Percentiles rank a stretch among this genome's conserved stretches.
These are phyloP conservation scores for Wickerhamiella parazyma DNA, from an alignment of 805 yeast genomes.

Conservation along the genomic window DNA sequence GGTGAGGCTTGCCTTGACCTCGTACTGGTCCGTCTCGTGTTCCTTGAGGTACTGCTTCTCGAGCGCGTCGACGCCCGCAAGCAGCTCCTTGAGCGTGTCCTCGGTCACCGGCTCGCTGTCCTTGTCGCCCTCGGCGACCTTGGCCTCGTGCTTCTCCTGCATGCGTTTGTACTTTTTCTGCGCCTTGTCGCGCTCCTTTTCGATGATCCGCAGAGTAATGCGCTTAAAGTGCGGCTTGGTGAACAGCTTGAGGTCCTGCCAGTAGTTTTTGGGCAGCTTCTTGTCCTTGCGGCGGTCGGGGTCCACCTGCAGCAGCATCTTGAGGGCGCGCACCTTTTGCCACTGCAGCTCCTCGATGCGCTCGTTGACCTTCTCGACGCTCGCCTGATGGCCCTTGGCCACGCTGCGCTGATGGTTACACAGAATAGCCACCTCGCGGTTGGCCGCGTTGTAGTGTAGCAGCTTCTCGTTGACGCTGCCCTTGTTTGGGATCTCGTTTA, in stretches of 20 bases:
- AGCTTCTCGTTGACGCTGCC: slow-evolving; percentile 83
- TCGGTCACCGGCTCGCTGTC: slow-evolving; percentile 26
- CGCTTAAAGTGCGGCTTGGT: slow-evolving; percentile 47
- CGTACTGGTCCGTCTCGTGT: slow-evolving; percentile 39
- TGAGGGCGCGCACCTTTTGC: slow-evolving; percentile 65
- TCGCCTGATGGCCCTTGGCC: slow-evolving; percentile 66
- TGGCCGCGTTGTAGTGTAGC: slow-evolving; percentile 83
- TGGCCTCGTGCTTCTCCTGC: slow-evolving; percentile 48
- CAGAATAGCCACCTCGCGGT: slow-evolving; percentile 84
- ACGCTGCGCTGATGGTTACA: slow-evolving; percentile 96
- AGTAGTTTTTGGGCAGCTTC: slow-evolving; percentile 35
- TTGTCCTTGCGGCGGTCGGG: slow-evolving; percentile 35
- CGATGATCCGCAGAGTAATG: slow-evolving; percentile 47
- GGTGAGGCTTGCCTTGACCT: slow-evolving; percentile 35
- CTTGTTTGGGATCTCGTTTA: slow-evolving; percentile 69
- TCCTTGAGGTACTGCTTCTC: slow-evolving; percentile 37
- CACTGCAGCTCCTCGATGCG: slow-evolving; percentile 68
- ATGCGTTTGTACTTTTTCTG: slow-evolving; percentile 59
- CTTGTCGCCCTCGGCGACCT: slow-evolving; percentile 29
- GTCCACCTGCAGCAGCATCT: slow-evolving; percentile 56
- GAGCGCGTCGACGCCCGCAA: slow-evolving; percentile 37
- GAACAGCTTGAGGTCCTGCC: slow-evolving; percentile 54
- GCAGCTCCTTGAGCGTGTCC: slow-evolving; percentile 43
- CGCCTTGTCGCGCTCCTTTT: slow-evolving; percentile 51
- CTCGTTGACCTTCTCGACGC: slow-evolving; percentile 67